Conservation (phyloP, 768 basidiomycete genomes). For the Melanogaster broomeanus region DNA sequence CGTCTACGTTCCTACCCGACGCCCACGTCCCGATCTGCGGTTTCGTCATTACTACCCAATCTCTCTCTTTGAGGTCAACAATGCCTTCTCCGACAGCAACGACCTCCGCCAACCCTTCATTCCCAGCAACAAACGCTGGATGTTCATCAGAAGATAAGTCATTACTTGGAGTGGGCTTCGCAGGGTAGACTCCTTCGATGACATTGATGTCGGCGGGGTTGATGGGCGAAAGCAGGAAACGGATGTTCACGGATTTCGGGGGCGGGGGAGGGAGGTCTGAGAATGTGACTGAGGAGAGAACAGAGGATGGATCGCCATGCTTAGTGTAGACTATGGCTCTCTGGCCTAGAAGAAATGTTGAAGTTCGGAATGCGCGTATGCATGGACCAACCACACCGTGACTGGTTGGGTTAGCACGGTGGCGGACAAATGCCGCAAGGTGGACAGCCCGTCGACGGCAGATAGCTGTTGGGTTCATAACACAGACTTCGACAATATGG, state of each 20-base stretch:
- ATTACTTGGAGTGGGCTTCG: slow-evolving; percentile 48
- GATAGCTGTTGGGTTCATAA: background rate
- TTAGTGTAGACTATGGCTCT: slow-evolving; percentile 67
- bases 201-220: slow-evolving; percentile 85
- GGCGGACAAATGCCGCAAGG: background rate
- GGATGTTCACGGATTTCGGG: slow-evolving; percentile 62
- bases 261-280: slow-evolving; percentile 53
- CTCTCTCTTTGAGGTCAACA: slow-evolving; percentile 47
- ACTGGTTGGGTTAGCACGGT: background rate
- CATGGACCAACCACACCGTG: background rate
- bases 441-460: background rate
- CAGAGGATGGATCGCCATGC: slow-evolving; percentile 62
- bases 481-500: background rate
- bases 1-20: slow-evolving; percentile 51
- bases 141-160: slow-evolving; percentile 35
- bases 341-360: slow-evolving; percentile 36
- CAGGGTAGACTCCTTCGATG: slow-evolving; percentile 81
- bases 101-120: slow-evolving; percentile 75
- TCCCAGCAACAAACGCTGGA: slow-evolving; percentile 65
- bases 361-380: slow-evolving; percentile 31
- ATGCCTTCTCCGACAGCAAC: slow-evolving; percentile 60
- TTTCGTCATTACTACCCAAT: slow-evolving; percentile 75
- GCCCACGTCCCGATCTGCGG: slow-evolving; percentile 79
- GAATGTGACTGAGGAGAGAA: slow-evolving; percentile 55
- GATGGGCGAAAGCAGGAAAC: slow-evolving; percentile 69